Evolutionary conservation across 495 filamentous ascomycete genomes (phyloP), one percentile per base, ranked within the genome.

Genomic region (Penicillium coffeae): DNA sequence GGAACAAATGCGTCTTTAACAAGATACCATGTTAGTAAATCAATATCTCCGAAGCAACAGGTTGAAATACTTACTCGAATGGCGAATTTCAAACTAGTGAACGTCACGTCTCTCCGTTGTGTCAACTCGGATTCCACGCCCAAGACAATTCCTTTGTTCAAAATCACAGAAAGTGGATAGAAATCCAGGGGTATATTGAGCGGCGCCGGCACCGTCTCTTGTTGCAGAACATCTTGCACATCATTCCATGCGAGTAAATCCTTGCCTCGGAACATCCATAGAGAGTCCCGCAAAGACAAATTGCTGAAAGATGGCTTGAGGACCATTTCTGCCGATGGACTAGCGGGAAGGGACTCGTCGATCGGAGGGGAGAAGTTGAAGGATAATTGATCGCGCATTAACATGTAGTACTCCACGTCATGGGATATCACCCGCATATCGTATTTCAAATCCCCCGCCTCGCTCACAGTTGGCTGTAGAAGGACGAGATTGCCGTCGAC

Each of bases 341-440:
- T 81, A 12, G 70, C 60, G 3, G 78, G 78, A 13, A 76, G 49
- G 12, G 72, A 71, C 47, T 75, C 74, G 48, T 72, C 65, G 2
- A 64, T 46, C 6, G 63, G 59, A 6, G 66, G 69, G 1, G 68
- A 52, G 41, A 73, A 72, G 42, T 72, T 70, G 47, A 75, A 70
- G 1, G 79, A 79, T 15, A 81, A 77, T 50, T 91, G 87, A 55
- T 99, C 94, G 43, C 90, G 84, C 84, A 94, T 92, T 56, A 94
- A 78, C 38, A 83, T 79, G 61, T 94, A 97, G 59, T 92, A 96
- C 58, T 99, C 94, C 15, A 97, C 90, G 57, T 92, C 92, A 51
- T 95, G 88, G 6, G 91, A 89, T 57, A 99, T 83, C 25, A 97
- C 84, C 10, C 90, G 86, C 94, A 99, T 97, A 58, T 99, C 93